Evolutionary conservation across 768 basidiomycete species (phyloP).

Genomic region (Suillus decipiens): DNA sequence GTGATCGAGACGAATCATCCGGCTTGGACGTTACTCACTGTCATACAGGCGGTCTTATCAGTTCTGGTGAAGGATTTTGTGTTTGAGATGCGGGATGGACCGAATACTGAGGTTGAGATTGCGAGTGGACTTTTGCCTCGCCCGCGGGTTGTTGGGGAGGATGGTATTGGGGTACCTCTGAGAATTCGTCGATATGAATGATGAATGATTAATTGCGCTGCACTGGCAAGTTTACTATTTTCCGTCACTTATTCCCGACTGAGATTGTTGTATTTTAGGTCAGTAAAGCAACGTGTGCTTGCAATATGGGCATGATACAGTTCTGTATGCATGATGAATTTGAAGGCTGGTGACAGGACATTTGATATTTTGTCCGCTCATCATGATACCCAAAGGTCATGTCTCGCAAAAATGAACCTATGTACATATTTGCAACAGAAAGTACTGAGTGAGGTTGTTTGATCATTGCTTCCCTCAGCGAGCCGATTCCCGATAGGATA

Average conservation of each 20-base stretch:
- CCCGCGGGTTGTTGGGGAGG: not conserved
- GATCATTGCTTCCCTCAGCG: too few species aligned
- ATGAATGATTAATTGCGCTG: not conserved
- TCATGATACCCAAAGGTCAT: too few species aligned
- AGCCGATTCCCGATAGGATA: too few species aligned
- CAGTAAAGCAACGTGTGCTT: too few species aligned
- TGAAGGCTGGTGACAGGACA: too few species aligned
- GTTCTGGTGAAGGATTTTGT: not conserved
- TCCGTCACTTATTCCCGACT: not conserved
- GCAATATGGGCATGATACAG: too few species aligned
- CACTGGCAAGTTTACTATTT: not conserved
- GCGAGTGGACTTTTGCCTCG: not conserved
- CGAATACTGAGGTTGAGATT: not conserved
- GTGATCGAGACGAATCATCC: not conserved
- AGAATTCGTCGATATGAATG: not conserved
- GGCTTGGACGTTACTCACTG: not conserved
- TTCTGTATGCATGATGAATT: too few species aligned
- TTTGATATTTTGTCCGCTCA: too few species aligned
- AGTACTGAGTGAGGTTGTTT: too few species aligned
- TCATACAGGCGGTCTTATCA: not conserved
- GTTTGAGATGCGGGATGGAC: not conserved
- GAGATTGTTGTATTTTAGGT: not conserved
- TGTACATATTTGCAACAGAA: too few species aligned
- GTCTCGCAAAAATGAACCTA: too few species aligned
- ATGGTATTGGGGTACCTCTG: not conserved